Evolutionary conservation across 1,284 basidiomycete genomes (phyloP).

Genomic region (Blastosporella zonata): DNA sequence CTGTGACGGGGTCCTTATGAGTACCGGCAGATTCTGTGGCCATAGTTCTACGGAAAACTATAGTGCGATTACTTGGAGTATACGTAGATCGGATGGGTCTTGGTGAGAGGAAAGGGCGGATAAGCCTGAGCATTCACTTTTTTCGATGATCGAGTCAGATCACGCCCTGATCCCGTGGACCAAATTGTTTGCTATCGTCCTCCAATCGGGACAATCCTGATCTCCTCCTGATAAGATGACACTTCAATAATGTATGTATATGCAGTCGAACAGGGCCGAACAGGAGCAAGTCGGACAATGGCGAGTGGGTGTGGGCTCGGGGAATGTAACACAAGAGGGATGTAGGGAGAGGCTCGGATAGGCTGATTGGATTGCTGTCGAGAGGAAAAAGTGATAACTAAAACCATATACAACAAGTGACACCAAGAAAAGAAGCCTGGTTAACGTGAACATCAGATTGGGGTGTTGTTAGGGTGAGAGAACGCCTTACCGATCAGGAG

Average conservation of each 20-base stretch:
- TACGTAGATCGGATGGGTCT: conserved; percentile 7
- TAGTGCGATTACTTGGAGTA: conserved; percentile 7
- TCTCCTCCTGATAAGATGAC: conserved; percentile 21
- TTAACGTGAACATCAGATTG: neutral
- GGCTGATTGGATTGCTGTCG: conserved; percentile 16
- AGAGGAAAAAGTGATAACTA: conserved; percentile 21
- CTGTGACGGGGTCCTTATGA: conserved; percentile 86
- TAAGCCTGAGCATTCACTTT: conserved; percentile 21
- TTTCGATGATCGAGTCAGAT: conserved; percentile 19
- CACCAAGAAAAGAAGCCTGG: conserved; percentile 7
- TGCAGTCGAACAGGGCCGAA: too few species aligned
- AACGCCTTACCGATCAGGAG: conserved; percentile 20
- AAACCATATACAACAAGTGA: conserved; percentile 19
- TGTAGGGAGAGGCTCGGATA: conserved; percentile 19
- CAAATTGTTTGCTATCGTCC: conserved; percentile 12
- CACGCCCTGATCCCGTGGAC: conserved; percentile 2
- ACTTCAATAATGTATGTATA: too few species aligned
- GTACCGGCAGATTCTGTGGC: conserved; percentile 49
- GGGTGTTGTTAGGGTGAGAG: neutral
- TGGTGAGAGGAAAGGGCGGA: conserved; percentile 15
- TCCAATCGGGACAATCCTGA: conserved; percentile 7
- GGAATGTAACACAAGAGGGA: conserved; percentile 14
- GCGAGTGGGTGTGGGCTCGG: conserved; percentile 10
- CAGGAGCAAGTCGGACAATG: conserved; percentile 16
- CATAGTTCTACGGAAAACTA: conserved; percentile 37